Percentiles rank a stretch among this genome's conserved stretches.
Conservation (phyloP, 495 filamentous ascomycete genomes). For the Pyrenula massariospora region DNA sequence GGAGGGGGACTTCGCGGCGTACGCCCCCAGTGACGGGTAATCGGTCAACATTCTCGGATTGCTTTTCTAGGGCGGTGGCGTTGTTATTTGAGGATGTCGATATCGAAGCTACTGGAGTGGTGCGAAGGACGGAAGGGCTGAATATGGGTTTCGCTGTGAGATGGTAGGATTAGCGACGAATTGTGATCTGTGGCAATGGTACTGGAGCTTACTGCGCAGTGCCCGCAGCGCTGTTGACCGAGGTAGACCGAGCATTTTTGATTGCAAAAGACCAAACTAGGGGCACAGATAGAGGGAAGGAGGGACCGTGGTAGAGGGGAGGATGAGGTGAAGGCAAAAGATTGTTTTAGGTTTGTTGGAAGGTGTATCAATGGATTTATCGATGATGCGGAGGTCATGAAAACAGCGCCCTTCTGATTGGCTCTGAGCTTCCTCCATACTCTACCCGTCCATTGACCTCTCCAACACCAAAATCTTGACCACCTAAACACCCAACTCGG, state of each 20-base stretch:
- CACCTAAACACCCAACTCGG: neutral
- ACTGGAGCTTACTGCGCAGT: conserved; percentile 48
- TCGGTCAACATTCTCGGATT: conserved; percentile 18
- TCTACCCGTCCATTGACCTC: conserved; percentile 4
- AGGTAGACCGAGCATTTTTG: conserved; percentile 51
- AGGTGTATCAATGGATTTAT: conserved; percentile 1
- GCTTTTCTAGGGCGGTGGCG: conserved; percentile 31
- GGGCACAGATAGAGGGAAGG: neutral
- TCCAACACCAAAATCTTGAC: neutral
- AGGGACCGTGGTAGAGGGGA: neutral
- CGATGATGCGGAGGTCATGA: neutral
- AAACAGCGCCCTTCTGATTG: neutral
- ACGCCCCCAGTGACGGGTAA: conserved; percentile 36
- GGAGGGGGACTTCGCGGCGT: conserved; percentile 67
- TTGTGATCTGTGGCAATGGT: conserved; percentile 1
- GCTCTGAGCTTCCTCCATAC: neutral
- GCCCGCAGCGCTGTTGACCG: conserved; percentile 56
- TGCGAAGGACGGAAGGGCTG: conserved; percentile 47
- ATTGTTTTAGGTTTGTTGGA: neutral
- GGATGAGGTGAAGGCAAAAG: neutral
- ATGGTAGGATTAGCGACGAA: neutral
- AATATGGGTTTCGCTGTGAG: conserved; percentile 47
- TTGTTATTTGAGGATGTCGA: conserved; percentile 30
- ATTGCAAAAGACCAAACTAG: conserved; percentile 3
- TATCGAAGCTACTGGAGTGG: conserved; percentile 22